Percentiles rank a stretch among this genome's conserved stretches.
Conservation (phyloP, 176 grass and related monocot genomes). For the Juncus inflexus region DNA sequence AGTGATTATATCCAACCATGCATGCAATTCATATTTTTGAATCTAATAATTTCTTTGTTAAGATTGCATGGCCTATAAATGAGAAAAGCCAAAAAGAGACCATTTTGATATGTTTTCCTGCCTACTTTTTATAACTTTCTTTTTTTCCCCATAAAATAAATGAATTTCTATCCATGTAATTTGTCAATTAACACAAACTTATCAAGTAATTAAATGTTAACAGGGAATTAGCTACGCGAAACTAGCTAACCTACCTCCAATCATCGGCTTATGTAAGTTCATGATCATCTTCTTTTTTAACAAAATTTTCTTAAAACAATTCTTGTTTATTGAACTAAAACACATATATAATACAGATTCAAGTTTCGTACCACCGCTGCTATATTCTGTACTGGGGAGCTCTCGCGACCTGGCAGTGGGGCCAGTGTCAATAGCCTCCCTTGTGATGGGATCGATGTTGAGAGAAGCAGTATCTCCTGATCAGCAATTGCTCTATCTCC, state of each 20-base stretch:
- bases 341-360: slow-evolving; percentile 45
- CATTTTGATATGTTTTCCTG: not conserved
- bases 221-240: slow-evolving; percentile 99
- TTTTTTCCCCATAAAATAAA: not conserved
- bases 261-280: slow-evolving; percentile 81
- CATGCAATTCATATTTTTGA: no score
- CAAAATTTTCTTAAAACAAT: not conserved
- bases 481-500: slow-evolving; percentile 70
- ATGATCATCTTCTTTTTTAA: not conserved
- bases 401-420: slow-evolving; percentile 87
- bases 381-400: slow-evolving; percentile 92
- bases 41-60: no score
- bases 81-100: no score
- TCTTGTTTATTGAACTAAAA: not conserved
- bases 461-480: slow-evolving; percentile 81
- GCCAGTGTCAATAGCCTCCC: slow-evolving; percentile 89
- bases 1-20: no score
- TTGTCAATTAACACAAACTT: not conserved
- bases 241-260: slow-evolving; percentile 88
- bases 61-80: no score
- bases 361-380: slow-evolving; percentile 95
- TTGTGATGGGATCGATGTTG: slow-evolving; percentile 98
- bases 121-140: not conserved
- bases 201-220: slow-evolving; percentile 7
- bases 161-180: not conserved